phyloP scores from a whole-genome alignment of 768 basidiomycete species.

The Harrya chromipes region DNA sequence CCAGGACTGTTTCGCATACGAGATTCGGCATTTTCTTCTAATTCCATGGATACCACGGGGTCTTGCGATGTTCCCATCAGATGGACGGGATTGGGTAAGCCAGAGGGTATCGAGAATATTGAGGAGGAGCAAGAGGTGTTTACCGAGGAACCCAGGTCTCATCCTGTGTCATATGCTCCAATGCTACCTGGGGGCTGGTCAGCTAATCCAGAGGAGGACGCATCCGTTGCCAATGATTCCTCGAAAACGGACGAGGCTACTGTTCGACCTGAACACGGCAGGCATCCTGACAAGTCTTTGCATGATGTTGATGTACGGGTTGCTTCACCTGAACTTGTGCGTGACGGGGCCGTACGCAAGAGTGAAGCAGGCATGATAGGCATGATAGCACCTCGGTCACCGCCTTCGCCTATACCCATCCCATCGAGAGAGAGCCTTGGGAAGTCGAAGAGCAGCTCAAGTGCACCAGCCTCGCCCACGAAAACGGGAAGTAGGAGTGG shows the following conservation, averaged over 20 bases:
- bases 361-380: constrained; percentile 64
- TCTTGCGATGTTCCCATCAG: constrained; percentile 55
- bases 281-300: constrained; percentile 35
- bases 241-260: constrained; percentile 26
- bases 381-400: constrained; percentile 38
- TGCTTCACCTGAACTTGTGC: constrained; percentile 50
- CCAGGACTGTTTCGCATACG: constrained; percentile 54
- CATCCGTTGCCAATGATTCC: constrained; percentile 27
- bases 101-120: constrained; percentile 37
- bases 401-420: constrained; percentile 25
- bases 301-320: constrained; percentile 52
- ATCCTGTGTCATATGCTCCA: constrained; percentile 32
- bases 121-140: constrained; percentile 33
- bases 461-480: constrained; percentile 31
- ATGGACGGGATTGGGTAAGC: constrained; percentile 52
- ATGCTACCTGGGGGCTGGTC: constrained; percentile 56
- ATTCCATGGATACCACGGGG: constrained; percentile 40
- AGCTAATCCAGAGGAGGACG: constrained; percentile 51
- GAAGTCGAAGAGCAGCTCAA: constrained; percentile 22
- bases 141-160: constrained; percentile 22
- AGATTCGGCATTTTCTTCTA: constrained; percentile 60
- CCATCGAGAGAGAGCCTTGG: constrained; percentile 25
- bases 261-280: constrained; percentile 25
- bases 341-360: constrained; percentile 44
- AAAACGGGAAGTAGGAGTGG: constrained; percentile 34